Evolutionary conservation across 768 basidiomycete species (phyloP).

Genomic region (Paxillus involutus): DNA sequence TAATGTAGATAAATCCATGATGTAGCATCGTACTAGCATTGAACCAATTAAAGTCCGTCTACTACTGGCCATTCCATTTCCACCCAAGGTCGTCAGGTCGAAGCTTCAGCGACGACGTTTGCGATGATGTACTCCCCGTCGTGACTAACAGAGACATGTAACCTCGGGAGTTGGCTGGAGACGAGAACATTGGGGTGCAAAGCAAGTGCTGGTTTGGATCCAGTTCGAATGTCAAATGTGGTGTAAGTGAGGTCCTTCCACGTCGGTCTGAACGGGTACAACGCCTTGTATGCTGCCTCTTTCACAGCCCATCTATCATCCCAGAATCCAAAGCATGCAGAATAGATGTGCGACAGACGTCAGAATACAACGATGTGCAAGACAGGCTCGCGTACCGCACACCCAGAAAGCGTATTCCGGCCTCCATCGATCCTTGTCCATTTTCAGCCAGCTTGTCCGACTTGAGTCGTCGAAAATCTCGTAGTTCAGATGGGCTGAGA

Average conservation of each 20-base stretch:
- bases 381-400: slow-evolving; percentile 55
- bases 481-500: slow-evolving; percentile 50
- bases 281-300: slow-evolving; percentile 85
- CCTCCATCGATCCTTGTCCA: not conserved
- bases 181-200: slow-evolving; percentile 10
- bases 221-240: slow-evolving; percentile 30
- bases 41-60: not conserved
- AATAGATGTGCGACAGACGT: not conserved
- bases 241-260: slow-evolving; percentile 75
- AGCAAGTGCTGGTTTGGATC: slow-evolving; percentile 44
- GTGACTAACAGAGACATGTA: slow-evolving; percentile 79
- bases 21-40: slow-evolving; percentile 3
- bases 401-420: slow-evolving; percentile 54
- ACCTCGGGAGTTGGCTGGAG: slow-evolving; percentile 6
- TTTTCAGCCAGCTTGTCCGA: slow-evolving; percentile 13
- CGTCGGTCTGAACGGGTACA: slow-evolving; percentile 64
- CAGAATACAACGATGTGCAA: not conserved
- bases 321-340: not conserved
- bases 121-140: slow-evolving; percentile 78
- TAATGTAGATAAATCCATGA: slow-evolving; percentile 19
- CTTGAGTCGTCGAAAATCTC: slow-evolving; percentile 25
- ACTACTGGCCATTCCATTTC: not conserved
- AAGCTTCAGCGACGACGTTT: slow-evolving; percentile 59
- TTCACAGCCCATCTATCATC: slow-evolving; percentile 73
- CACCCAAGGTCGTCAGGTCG: slow-evolving; percentile 1